These are phyloP conservation scores for Chaetomium fimeti DNA, from an alignment of 495 filamentous ascomycete genomes.

Conservation along the genomic window DNA sequence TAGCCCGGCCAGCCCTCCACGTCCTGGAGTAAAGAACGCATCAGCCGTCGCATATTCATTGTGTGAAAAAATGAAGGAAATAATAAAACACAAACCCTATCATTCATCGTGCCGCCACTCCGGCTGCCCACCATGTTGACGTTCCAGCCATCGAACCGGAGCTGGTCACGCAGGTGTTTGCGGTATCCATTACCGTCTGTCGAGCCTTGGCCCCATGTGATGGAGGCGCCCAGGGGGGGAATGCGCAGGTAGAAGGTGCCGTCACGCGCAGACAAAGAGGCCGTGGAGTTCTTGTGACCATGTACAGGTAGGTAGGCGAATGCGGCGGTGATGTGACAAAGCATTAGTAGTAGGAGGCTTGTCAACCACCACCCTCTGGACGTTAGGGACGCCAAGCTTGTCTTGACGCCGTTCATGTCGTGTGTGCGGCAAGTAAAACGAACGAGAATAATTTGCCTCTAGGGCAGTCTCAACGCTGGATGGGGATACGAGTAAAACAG, in stretches of 20 bases:
- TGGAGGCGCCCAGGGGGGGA: too few species aligned
- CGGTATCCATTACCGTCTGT: constrained; percentile 45
- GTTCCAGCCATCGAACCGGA: constrained; percentile 27
- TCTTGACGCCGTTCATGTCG: background rate
- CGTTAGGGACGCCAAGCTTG: background rate
- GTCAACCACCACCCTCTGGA: background rate
- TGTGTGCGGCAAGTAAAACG: background rate
- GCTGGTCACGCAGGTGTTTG: constrained; percentile 25
- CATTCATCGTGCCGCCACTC: constrained; percentile 45
- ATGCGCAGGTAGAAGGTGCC: constrained; percentile 34
- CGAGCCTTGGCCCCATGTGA: constrained; percentile 46
- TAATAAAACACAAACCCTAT: constrained; percentile 40
- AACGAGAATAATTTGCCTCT: background rate
- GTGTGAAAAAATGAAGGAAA: background rate
- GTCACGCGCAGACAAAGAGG: background rate
- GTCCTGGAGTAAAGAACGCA: constrained; percentile 27
- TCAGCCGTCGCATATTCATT: constrained; percentile 12
- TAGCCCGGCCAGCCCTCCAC: constrained; percentile 48
- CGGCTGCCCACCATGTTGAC: constrained; percentile 52
- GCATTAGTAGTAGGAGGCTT: background rate
- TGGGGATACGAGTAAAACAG: background rate
- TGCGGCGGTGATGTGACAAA: background rate
- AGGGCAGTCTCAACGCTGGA: background rate
- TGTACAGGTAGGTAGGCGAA: background rate
- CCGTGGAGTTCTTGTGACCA: background rate